Evolutionary conservation across 805 yeast genomes (phyloP).

Genomic region (Soucietia sequanensis): DNA sequence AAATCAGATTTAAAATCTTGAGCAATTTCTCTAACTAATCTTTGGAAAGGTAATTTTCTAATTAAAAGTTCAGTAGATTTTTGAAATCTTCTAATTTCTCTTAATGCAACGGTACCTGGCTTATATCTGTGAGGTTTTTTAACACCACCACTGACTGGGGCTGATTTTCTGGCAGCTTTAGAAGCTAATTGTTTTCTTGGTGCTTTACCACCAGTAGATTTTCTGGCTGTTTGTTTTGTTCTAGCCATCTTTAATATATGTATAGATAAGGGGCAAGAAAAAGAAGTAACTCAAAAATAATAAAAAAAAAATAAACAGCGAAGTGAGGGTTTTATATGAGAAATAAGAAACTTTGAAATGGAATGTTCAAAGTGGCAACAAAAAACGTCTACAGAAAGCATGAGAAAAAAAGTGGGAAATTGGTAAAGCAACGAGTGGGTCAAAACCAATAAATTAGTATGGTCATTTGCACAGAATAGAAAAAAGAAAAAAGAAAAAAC

Average conservation of each 20-base stretch:
- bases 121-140: conserved; percentile 94
- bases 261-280: conserved; percentile 1
- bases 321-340: conserved; percentile 2
- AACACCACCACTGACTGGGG: conserved; percentile 91
- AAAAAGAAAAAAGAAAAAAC: no score
- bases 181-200: conserved; percentile 94
- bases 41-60: conserved; percentile 96
- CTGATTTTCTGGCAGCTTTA: conserved; percentile 90
- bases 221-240: conserved; percentile 94
- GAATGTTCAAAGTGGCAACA: no score
- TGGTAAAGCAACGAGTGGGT: no score
- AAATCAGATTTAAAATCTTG: conserved; percentile 90
- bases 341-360: neutral
- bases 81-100: conserved; percentile 98
- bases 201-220: conserved; percentile 93
- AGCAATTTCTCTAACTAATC: conserved; percentile 94
- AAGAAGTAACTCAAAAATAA: conserved; percentile 1
- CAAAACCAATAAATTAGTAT: no score
- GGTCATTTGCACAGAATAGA: no score
- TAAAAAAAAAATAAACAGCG: conserved; percentile 1
- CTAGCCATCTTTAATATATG: conserved; percentile 62
- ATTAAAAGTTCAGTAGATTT: conserved; percentile 92
- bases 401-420: no score
- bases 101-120: conserved; percentile 96
- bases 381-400: no score